Evolutionary conservation across 176 grass and related monocot genomes (phyloP).

Genomic region (Elaeis guineensis): DNA sequence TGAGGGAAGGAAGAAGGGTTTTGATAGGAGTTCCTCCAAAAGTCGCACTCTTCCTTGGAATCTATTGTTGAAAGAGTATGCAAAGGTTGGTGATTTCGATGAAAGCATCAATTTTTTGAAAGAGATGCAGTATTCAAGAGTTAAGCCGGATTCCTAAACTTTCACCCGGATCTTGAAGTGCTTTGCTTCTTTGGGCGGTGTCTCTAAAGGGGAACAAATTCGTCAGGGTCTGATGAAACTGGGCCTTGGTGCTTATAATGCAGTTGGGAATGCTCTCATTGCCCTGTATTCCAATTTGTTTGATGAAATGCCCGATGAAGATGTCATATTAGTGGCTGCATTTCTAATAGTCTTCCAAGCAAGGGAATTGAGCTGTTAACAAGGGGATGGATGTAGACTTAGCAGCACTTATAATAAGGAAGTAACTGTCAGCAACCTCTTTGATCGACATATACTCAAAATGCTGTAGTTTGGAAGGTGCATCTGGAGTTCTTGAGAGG

Average conservation of each 20-base stretch:
- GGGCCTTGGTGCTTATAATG: slow-evolving; percentile 45
- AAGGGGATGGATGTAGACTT: no score
- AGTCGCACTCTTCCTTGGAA: slow-evolving; percentile 44
- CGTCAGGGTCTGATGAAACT: slow-evolving; percentile 55
- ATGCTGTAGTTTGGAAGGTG: no score
- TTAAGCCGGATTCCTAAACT: slow-evolving; percentile 43
- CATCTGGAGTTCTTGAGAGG: no score
- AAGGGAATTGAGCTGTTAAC: no score
- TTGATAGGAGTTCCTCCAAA: slow-evolving; percentile 41
- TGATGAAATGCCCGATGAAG: no score
- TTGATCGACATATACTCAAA: no score
- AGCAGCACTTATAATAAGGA: no score
- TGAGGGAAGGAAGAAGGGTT: slow-evolving; percentile 44
- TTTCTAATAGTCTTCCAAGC: no score
- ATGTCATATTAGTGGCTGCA: no score
- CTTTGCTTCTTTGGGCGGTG: slow-evolving; percentile 32
- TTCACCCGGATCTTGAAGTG: slow-evolving; percentile 68
- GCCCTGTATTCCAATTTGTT: no score
- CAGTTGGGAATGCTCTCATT: slow-evolving; percentile 63
- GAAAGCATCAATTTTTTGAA: slow-evolving; percentile 58
- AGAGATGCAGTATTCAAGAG: slow-evolving; percentile 39
- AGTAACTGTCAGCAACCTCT: no score
- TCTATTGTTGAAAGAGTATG: slow-evolving; percentile 53
- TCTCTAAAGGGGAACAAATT: not conserved
- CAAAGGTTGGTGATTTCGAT: slow-evolving; percentile 35